Percentiles rank a stretch among this genome's conserved stretches.
Conservation (phyloP, 805 yeast species). For the Candida ortonii region DNA sequence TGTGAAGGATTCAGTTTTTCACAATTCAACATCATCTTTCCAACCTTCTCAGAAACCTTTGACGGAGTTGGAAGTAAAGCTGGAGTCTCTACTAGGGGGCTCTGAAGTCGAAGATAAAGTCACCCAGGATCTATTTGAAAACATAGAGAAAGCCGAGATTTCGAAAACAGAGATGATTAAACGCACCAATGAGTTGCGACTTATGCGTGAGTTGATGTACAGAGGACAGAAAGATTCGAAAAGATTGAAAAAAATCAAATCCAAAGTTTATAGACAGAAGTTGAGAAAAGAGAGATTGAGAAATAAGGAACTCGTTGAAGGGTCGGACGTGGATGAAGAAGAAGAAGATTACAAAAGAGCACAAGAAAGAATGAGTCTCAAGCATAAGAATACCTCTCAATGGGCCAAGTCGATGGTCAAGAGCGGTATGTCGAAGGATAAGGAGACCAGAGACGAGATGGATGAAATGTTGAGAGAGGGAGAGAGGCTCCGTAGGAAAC, state of each 20-base stretch:
- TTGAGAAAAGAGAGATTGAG: conserved; percentile 79
- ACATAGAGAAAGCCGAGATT: conserved; percentile 76
- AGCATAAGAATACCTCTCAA: conserved; percentile 80
- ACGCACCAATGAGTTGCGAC: conserved; percentile 76
- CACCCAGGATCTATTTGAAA: conserved; percentile 82
- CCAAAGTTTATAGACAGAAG: conserved; percentile 82
- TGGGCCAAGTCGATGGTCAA: conserved; percentile 92
- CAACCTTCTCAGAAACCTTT: conserved; percentile 44
- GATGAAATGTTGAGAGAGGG: conserved; percentile 94
- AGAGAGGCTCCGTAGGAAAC: conserved; percentile 68
- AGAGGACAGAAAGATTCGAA: conserved; percentile 90
- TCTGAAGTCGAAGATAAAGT: conserved; percentile 71
- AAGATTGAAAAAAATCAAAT: conserved; percentile 90
- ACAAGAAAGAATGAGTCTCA: conserved; percentile 85
- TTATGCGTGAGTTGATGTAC: conserved; percentile 95
- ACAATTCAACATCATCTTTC: conserved; percentile 53
- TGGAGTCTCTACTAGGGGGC: conserved; percentile 56
- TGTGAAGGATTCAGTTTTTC: conserved; percentile 42
- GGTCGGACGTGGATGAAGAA: conserved; percentile 51
- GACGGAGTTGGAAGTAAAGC: conserved; percentile 64
- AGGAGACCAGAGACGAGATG: conserved; percentile 78
- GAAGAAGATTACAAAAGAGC: conserved; percentile 78
- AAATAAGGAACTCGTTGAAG: conserved; percentile 66
- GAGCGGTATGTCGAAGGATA: conserved; percentile 87
- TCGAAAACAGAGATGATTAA: conserved; percentile 74